Conservation (phyloP, 768 basidiomycete species). For the Mycena metata region DNA sequence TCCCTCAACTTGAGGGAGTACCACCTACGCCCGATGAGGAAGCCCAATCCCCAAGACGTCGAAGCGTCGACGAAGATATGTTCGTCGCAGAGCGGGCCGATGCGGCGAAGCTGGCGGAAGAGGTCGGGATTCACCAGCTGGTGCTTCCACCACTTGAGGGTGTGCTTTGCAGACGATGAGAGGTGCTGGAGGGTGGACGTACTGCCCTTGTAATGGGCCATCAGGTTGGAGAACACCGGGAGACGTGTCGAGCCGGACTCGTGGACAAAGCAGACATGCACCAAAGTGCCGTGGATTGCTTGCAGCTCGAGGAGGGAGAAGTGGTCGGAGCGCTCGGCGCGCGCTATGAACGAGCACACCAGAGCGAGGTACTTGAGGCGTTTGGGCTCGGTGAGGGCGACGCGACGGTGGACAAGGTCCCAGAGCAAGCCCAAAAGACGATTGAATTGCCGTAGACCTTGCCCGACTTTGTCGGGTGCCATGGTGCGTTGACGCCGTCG, state of each 20-base stretch:
- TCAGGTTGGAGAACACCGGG: slow-evolving; percentile 43
- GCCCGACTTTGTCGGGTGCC: slow-evolving; percentile 31
- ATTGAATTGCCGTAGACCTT: slow-evolving; percentile 35
- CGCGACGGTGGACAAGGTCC: slow-evolving; percentile 42
- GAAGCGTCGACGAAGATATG: slow-evolving; percentile 54
- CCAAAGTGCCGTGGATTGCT: slow-evolving; percentile 47
- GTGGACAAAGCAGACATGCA: slow-evolving; percentile 50
- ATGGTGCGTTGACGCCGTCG: not conserved
- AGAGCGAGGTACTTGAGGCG: slow-evolving; percentile 40
- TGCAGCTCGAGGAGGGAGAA: slow-evolving; percentile 31
- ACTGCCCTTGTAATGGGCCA: slow-evolving; percentile 40
- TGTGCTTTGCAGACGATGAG: slow-evolving; percentile 40
- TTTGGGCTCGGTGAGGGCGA: slow-evolving; percentile 46
- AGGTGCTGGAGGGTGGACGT: slow-evolving; percentile 35
- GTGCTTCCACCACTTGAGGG: slow-evolving; percentile 51
- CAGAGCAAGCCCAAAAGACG: slow-evolving; percentile 48
- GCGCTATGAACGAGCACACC: slow-evolving; percentile 31
- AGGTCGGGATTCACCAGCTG: slow-evolving; percentile 2
- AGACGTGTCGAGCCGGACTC: slow-evolving; percentile 43
- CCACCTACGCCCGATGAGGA: not conserved
- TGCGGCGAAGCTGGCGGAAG: slow-evolving; percentile 35
- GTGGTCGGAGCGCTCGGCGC: not conserved
- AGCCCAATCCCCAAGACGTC: slow-evolving; percentile 33
- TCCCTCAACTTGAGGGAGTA: not conserved
- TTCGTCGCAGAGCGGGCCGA: slow-evolving; percentile 22